Conservation (phyloP, 192 early-diverging fungal species). For the Coemansia asiatica region DNA sequence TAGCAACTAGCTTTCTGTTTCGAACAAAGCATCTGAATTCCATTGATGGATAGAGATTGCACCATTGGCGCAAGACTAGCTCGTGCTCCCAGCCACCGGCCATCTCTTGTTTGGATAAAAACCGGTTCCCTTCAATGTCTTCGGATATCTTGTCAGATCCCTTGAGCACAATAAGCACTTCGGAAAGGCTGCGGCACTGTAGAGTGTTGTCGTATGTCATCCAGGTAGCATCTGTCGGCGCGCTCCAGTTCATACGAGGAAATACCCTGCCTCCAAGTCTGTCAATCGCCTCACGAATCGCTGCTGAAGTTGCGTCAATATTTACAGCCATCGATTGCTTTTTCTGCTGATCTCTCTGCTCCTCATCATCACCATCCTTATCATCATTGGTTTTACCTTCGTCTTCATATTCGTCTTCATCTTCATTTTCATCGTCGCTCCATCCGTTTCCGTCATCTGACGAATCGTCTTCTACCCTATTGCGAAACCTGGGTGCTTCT, state of each 20-base stretch:
- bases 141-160: conserved; percentile 86
- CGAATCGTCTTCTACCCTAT: conserved; percentile 28
- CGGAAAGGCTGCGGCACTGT: conserved; percentile 70
- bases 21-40: conserved; percentile 96
- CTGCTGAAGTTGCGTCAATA: conserved; percentile 16
- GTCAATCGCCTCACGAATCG: conserved; percentile 67
- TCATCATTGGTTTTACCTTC: too few species aligned
- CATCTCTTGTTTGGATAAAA: conserved; percentile 42
- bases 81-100: conserved; percentile 49
- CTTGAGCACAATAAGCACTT: conserved; percentile 90
- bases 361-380: too few species aligned
- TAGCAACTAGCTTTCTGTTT: conserved; percentile 67
- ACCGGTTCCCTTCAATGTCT: conserved; percentile 79
- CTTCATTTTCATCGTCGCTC: conserved; percentile 54
- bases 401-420: too few species aligned
- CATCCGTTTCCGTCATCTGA: conserved; percentile 22
- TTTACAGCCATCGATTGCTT: background rate
- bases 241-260: conserved; percentile 95
- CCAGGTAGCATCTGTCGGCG: conserved; percentile 93
- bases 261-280: conserved; percentile 80
- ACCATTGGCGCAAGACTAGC: conserved; percentile 89
- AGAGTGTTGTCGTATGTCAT: conserved; percentile 78
- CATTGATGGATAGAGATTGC: conserved; percentile 84
- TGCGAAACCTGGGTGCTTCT: conserved; percentile 30
- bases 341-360: conserved; percentile 19